Evolutionary conservation across 2,329 filamentous ascomycete genomes (phyloP).

Genomic region (Blumeria hordei): DNA sequence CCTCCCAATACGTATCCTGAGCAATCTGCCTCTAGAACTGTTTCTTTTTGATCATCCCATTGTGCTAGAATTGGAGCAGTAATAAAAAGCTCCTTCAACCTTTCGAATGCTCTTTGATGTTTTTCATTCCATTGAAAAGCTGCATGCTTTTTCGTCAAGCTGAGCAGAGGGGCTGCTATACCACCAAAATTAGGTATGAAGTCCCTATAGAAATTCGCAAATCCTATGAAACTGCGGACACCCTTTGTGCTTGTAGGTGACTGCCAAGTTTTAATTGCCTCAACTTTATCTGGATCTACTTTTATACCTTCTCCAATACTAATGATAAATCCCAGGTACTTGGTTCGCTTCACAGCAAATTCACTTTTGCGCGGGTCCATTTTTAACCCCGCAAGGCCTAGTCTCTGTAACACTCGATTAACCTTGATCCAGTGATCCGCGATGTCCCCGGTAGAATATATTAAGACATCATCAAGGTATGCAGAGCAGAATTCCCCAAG

Average conservation of each 20-base stretch:
- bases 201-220: neutral
- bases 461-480: neutral
- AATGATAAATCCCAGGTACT: neutral
- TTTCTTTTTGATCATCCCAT: neutral
- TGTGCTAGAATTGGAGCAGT: neutral
- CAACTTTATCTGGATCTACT: neutral
- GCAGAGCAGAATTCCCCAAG: neutral
- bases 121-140: neutral
- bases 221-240: neutral
- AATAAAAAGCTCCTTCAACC: neutral
- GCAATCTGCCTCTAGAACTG: neutral
- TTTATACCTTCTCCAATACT: neutral
- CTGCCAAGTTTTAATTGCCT: neutral
- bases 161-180: neutral
- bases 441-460: neutral
- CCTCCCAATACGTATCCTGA: neutral
- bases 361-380: neutral
- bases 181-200: neutral
- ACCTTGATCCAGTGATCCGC: neutral
- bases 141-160: neutral
- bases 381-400: neutral
- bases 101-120: neutral
- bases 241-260: neutral
- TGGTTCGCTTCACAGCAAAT: neutral
- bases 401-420: neutral